These are phyloP conservation scores for Ilyonectria robusta DNA, from an alignment of 2,329 filamentous ascomycete species.

Conservation along the genomic window DNA sequence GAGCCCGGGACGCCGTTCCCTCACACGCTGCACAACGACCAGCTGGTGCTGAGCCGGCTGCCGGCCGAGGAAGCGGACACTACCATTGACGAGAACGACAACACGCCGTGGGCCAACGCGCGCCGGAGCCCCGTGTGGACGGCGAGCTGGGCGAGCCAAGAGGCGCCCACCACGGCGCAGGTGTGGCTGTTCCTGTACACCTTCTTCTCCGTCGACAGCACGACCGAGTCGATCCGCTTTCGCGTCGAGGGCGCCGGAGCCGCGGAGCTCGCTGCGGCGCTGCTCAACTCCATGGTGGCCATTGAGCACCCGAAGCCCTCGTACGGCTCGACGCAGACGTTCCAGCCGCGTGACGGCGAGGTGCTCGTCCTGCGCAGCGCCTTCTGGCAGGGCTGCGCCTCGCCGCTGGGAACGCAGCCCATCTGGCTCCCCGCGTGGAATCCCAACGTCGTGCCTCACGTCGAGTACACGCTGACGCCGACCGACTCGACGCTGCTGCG, in stretches of 20 bases:
- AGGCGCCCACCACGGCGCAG: constrained; percentile 60
- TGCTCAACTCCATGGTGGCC: constrained; percentile 56
- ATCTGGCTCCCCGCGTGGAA: constrained; percentile 67
- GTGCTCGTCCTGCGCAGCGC: constrained; percentile 62
- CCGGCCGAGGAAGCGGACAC: constrained; percentile 40
- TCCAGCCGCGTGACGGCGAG: constrained; percentile 47
- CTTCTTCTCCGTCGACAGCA: constrained; percentile 55
- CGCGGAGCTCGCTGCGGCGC: constrained; percentile 46
- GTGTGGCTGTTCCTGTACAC: constrained; percentile 65
- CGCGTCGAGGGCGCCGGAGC: constrained; percentile 38
- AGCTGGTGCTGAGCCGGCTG: constrained; percentile 38
- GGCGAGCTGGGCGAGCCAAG: constrained; percentile 56
- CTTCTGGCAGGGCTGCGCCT: constrained; percentile 78
- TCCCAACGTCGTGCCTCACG: constrained; percentile 53
- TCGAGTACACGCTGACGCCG: constrained; percentile 51
- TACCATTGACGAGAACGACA: constrained; percentile 42
- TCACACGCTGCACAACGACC: constrained; percentile 39
- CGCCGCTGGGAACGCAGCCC: constrained; percentile 73
- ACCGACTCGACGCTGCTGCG: constrained; percentile 57
- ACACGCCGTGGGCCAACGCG: constrained; percentile 65
- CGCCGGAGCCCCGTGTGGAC: constrained; percentile 62
- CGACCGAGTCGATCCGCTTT: constrained; percentile 43
- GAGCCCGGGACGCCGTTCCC: constrained; percentile 39
- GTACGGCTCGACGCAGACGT: background rate
- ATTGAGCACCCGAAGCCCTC: constrained; percentile 55